Base-by-base conservation (phyloP, 2,329 filamentous ascomycete species). In the Aureobasidium sp. region DNA sequence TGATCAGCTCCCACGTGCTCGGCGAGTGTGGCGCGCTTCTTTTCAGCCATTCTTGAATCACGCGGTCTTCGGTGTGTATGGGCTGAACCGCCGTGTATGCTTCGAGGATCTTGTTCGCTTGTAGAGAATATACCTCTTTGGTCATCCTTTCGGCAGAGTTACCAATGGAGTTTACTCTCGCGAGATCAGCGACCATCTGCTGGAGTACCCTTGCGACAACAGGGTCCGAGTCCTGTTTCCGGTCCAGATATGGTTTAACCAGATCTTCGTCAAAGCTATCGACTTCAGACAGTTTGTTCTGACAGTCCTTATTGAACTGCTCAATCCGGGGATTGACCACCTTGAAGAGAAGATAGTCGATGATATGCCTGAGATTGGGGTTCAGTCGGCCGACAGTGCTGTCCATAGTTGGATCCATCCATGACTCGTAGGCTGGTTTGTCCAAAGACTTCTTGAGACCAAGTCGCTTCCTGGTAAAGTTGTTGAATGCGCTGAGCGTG, bases 311-410 rank as follows among this genome's bases (percentile, higher is more conserved):
- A 2, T 61, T 47, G 4, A 59, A 55, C 4, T 57, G 52, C 16
- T 57, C 27, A 5, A 62, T 56, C 6, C 58, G 49, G 1, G 63
- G 63, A 10, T 59, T 47, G 6, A 68, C 52, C 2, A 62, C 45
- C 1, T 62, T 22, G 48, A 64, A 63, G 24, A 61, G 60, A 0
- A 88, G 68, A 32, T 75, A 73, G 61, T 89, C 85, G 4, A 85
- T 72, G 3, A 87, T 78, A 53, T 86, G 79, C 1, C 61, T 42
- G 1, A 25, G 12, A 1, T 66, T 54, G 27, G 40, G 17, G 17
- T 58, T 44, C 34, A 24, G 12, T 0, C 19, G 38, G 4, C 25
- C 29, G 4, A 53, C 35, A 16, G 27, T 40, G 19, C 64, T 59
- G 16, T 64, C 54, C 8, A 17, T 19, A 1, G 19, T 57, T 50